Conservation (phyloP, 768 basidiomycete genomes). For the Pulveroboletus sp. region DNA sequence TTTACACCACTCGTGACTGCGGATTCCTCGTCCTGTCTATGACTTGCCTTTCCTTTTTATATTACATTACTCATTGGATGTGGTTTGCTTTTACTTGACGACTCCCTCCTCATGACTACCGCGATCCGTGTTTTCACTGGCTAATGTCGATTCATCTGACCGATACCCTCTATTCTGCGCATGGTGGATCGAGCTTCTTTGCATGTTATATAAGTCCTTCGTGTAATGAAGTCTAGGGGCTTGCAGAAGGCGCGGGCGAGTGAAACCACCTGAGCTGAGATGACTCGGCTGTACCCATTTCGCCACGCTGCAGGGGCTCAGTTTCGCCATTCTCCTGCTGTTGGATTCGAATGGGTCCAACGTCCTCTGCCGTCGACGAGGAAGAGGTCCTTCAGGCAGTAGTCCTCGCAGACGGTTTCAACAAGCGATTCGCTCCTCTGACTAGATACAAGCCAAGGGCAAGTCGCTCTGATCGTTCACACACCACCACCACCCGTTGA, state of each 20-base stretch:
- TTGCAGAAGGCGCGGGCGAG: not conserved
- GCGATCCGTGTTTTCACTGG: slow-evolving; percentile 54
- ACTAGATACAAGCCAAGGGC: slow-evolving; percentile 85
- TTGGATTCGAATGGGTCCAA: slow-evolving; percentile 54
- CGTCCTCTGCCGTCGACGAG: slow-evolving; percentile 54
- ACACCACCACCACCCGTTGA: slow-evolving; percentile 13
- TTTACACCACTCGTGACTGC: slow-evolving; percentile 35
- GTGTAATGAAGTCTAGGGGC: slow-evolving; percentile 28
- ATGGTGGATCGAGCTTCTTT: slow-evolving; percentile 27
- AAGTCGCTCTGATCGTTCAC: slow-evolving; percentile 14
- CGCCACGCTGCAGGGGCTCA: not conserved
- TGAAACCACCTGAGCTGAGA: not conserved
- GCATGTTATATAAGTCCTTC: slow-evolving; percentile 32
- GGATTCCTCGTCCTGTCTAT: slow-evolving; percentile 31
- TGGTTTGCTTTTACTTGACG: slow-evolving; percentile 55
- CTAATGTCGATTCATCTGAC: slow-evolving; percentile 67
- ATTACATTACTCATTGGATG: slow-evolving; percentile 55
- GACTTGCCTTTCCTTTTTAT: slow-evolving; percentile 28
- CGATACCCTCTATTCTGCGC: slow-evolving; percentile 43
- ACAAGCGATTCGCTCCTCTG: slow-evolving; percentile 88
- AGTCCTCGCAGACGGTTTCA: slow-evolving; percentile 94
- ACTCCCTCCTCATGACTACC: slow-evolving; percentile 57
- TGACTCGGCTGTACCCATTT: slow-evolving; percentile 23
- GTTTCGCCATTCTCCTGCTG: too few relatives aligned
- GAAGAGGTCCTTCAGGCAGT: slow-evolving; percentile 92